Base-by-base conservation (phyloP, 1,284 basidiomycete species). In the Microbotryum intermedium region DNA sequence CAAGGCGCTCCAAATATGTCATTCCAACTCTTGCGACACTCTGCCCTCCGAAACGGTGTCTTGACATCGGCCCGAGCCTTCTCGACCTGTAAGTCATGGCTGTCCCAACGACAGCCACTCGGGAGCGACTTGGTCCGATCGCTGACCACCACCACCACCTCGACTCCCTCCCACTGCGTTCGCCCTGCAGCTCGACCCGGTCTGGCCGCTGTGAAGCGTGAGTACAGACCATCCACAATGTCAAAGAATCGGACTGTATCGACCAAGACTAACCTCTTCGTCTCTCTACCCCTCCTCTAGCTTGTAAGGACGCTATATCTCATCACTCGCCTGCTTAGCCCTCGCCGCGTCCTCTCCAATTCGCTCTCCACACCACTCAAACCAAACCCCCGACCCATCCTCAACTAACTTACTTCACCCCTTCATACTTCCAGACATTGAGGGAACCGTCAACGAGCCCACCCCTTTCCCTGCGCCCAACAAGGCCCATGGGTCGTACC, bases 391-490 rank as follows among this genome's bases (percentile, higher is more conserved):
- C n/a, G n/a, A 53, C 59, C 3, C 48, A 6, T 9, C 9, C 43
- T 13, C 20, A 3, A 18, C 11, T 18, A 28, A 21, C 42, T 45
- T 13, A 21, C 42, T 18, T 26, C 10, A 47, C 20, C 11, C 25
- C 8, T 18, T 16, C 7, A 6, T 23, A 5, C 10, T 34, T 67
- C 28, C 71, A 93, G 91, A 97, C 75, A 83, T 89, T 79, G 84
- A 85, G 76, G 94, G 94, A 60, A 90, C 90, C 43, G 92, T 93
- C 70, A 98, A 98, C 79, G 94, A 98, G 74, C 89, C 94, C 2
- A 90, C 88, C 5, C 77, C 84, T 23, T 95, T 91, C 80, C 93
- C 93, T 30, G 48, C 64, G 25, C 69, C 61, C 9, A 86, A 82
- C 63, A 85, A 83, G 73, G 76, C 83, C 4, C 88, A 95, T 72